Evolutionary conservation across 768 basidiomycete genomes (phyloP), one percentile per base, ranked within the genome.

Genomic region (Gymnopilus junonius): DNA sequence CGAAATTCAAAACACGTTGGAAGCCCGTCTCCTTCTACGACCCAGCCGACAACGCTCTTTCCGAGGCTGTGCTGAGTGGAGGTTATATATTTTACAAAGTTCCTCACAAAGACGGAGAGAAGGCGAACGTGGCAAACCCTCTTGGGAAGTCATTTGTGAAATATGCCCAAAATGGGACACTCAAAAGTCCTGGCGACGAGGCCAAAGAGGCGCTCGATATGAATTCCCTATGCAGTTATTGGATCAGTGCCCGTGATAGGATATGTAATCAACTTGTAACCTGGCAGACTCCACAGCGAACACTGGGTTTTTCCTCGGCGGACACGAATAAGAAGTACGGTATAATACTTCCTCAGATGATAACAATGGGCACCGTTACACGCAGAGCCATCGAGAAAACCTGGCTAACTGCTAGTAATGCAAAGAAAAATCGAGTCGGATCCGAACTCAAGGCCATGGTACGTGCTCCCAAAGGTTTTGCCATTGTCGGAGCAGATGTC

Each of bases 381-480:
- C 94, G 96, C 8, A 89, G 96, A 32, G 95, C 97, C 8, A 97
- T 99, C 65, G 97, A 99, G 78, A 93, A 91, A 76, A 99, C 97
- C 2, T 99, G 97, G 97, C 79, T 99, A 54, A 99, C 97, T 0
- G 97, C 97, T 0, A 95, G 95, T 67, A 99, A 99, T 69, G 96
- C 97, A 2, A 99, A 99, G 83, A 89, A 89, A 78, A 97, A 97
- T 67, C 90, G 97, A 20, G 93, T 99, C n/a, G 97, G 97, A 1
- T 97, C 95, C 0, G 97, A 99, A 76, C 85, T 99, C 65, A 99
- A 99, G 74, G 93, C 96, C 3, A 97, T 99, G 96, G 90, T 99
- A 8, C 89, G 92, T 23, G 96, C 96, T 0, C 97, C 97, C 1
- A 84, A 87, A 0, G 96, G 97, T 1, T 97, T 97, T 73, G 87